These are phyloP conservation scores for Ophiostoma sp. DNA, from an alignment of 2,329 filamentous ascomycete species.

Conservation along the genomic window DNA sequence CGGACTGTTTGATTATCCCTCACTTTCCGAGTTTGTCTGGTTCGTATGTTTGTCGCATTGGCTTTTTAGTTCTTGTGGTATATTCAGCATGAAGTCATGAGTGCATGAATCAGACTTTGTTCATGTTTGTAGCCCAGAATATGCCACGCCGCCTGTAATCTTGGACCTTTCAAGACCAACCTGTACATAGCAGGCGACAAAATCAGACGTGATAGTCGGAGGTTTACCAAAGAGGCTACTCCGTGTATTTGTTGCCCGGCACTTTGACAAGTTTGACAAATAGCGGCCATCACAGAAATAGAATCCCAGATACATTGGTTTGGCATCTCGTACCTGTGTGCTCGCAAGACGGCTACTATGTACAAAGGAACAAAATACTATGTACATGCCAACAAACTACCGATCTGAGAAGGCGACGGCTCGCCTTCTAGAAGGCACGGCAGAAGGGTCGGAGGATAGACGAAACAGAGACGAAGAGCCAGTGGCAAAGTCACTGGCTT, in stretches of 20 bases:
- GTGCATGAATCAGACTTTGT: neutral
- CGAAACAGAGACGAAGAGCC: neutral
- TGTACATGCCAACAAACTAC: neutral
- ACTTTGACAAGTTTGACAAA: neutral
- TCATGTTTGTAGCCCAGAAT: neutral
- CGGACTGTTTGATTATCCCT: neutral
- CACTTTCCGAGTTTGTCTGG: neutral
- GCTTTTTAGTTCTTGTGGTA: neutral
- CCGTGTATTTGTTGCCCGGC: neutral
- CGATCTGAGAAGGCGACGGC: neutral
- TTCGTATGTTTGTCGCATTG: neutral
- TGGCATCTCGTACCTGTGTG: no score
- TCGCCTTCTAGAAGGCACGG: conserved; percentile 4
- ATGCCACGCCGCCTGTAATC: no score
- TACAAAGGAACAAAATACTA: neutral
- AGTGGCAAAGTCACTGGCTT: neutral
- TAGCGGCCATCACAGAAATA: neutral
- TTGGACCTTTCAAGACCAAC: neutral
- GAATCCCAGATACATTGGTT: neutral
- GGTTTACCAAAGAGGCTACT: neutral
- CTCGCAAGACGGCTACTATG: neutral
- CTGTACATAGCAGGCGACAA: neutral
- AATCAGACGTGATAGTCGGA: neutral
- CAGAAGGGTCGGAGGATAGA: neutral
- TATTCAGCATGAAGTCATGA: neutral